phyloP scores from a whole-genome alignment of 2,329 filamentous ascomycete genomes.

The Fusarium sacchari region DNA sequence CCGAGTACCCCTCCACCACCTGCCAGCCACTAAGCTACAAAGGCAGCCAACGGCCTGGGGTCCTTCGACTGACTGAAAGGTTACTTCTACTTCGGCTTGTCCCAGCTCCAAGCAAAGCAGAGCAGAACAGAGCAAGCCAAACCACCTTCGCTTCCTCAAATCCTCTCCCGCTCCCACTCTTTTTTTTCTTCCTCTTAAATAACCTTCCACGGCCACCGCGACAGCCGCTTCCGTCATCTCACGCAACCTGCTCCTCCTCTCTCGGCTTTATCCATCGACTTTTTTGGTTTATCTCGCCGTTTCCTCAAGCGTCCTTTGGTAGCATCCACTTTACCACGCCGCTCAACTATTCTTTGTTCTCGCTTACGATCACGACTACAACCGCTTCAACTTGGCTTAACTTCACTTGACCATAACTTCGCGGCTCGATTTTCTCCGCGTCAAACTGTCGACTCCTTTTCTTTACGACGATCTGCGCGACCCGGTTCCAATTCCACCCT shows the following conservation, averaged over 20 bases:
- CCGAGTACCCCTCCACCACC: slow-evolving; percentile 30
- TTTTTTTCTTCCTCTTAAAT: slow-evolving; percentile 11
- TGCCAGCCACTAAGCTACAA: slow-evolving; percentile 34
- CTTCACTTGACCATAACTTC: slow-evolving; percentile 4
- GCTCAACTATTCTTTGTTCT: slow-evolving; percentile 34
- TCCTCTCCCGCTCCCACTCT: slow-evolving; percentile 32
- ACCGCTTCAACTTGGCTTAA: slow-evolving; percentile 4
- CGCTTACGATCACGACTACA: slow-evolving; percentile 25
- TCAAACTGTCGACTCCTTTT: background rate
- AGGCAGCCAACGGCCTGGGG: slow-evolving; percentile 34
- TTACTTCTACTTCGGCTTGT: slow-evolving; percentile 23
- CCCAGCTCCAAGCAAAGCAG: slow-evolving; percentile 25
- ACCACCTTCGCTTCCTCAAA: slow-evolving; percentile 27
- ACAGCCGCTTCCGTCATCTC: slow-evolving; percentile 36
- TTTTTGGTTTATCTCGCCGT: slow-evolving; percentile 8
- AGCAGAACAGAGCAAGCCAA: slow-evolving; percentile 13
- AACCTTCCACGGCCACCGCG: slow-evolving; percentile 22
- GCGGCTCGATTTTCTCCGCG: slow-evolving; percentile 11
- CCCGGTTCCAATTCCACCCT: slow-evolving; percentile 3
- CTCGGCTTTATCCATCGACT: slow-evolving; percentile 18
- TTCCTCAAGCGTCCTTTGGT: slow-evolving; percentile 12
- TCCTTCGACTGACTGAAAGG: slow-evolving; percentile 18
- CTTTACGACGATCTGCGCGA: slow-evolving; percentile 20
- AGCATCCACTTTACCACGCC: slow-evolving; percentile 20
- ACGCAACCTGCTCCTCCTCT: slow-evolving; percentile 9